A percentile compares a stretch with the other conserved stretches of the same genome.
Evolutionary conservation across 179 eudicot genomes (phyloP).

Genomic region (Drosera spatulata): DNA sequence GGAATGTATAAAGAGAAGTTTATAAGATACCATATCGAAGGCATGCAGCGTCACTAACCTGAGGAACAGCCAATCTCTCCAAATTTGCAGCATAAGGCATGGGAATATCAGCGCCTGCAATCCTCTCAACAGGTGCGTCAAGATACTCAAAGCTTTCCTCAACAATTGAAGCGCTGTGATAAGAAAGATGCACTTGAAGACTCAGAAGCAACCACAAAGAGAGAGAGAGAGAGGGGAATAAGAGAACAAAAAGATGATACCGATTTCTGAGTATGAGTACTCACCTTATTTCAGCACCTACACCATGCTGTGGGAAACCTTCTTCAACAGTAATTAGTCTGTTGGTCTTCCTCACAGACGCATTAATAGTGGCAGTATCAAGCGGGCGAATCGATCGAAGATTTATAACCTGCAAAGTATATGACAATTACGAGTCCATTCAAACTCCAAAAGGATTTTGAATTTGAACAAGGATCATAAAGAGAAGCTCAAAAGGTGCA

Average conservation of each 20-base stretch:
- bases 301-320: conserved; percentile 94
- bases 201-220: too few relatives aligned
- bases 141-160: conserved; percentile 93
- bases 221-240: too few relatives aligned
- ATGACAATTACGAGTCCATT: not conserved
- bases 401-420: conserved; percentile 23
- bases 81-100: conserved; percentile 87
- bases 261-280: conserved; percentile 1
- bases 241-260: not conserved
- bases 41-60: conserved; percentile 33
- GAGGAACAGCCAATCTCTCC: conserved; percentile 86
- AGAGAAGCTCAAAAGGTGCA: too few relatives aligned
- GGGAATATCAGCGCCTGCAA: conserved; percentile 79
- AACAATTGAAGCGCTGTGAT: conserved; percentile 57
- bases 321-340: conserved; percentile 81
- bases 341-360: conserved; percentile 92
- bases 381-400: conserved; percentile 66
- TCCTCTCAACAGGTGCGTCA: conserved; percentile 87
- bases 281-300: conserved; percentile 95
- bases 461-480: not conserved
- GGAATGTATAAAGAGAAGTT: too few relatives aligned
- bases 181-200: not conserved
- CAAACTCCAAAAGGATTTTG: not conserved
- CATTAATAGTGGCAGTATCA: conserved; percentile 75
- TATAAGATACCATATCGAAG: not conserved